Evolutionary conservation across 2,329 filamentous ascomycete genomes (phyloP).

Genomic region (Diplocarpon mali): DNA sequence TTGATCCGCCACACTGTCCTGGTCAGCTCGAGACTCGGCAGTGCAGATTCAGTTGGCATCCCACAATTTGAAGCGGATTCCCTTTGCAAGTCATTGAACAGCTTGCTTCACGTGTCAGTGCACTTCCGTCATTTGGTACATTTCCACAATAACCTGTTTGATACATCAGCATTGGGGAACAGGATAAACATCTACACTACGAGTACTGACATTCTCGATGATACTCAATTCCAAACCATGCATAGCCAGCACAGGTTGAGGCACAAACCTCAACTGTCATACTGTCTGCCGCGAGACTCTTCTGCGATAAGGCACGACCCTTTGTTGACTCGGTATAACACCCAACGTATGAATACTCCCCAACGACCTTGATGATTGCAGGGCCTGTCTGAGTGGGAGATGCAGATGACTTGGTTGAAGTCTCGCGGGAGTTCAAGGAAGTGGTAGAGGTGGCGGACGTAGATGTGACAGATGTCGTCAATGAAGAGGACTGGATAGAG

Average conservation of each 20-base stretch:
- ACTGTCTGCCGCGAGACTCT: conserved; percentile 13
- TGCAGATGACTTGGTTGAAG: background rate
- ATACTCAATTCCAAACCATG: conserved; percentile 28
- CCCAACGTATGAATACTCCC: conserved; percentile 15
- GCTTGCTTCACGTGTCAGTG: conserved; percentile 19
- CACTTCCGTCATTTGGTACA: conserved; percentile 13
- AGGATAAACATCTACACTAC: conserved; percentile 11
- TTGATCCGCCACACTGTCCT: conserved; percentile 16
- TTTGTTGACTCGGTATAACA: conserved; percentile 27
- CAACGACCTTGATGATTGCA: conserved; percentile 6
- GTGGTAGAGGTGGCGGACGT: background rate
- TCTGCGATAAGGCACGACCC: conserved; percentile 19
- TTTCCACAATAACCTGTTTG: conserved; percentile 22
- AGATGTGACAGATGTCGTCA: background rate
- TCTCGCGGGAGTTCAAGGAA: background rate
- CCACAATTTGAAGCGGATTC: conserved; percentile 22
- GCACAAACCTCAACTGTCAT: conserved; percentile 25
- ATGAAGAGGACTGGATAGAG: background rate
- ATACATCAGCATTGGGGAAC: background rate
- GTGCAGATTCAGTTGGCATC: conserved; percentile 9
- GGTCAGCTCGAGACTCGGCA: conserved; percentile 3
- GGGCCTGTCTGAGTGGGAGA: conserved; percentile 3
- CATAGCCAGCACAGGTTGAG: conserved; percentile 19
- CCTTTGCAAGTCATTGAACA: conserved; percentile 15
- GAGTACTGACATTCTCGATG: conserved; percentile 18